Base-by-base conservation (phyloP, 1,284 basidiomycete genomes). In the Phylloboletellus chloephorus region DNA sequence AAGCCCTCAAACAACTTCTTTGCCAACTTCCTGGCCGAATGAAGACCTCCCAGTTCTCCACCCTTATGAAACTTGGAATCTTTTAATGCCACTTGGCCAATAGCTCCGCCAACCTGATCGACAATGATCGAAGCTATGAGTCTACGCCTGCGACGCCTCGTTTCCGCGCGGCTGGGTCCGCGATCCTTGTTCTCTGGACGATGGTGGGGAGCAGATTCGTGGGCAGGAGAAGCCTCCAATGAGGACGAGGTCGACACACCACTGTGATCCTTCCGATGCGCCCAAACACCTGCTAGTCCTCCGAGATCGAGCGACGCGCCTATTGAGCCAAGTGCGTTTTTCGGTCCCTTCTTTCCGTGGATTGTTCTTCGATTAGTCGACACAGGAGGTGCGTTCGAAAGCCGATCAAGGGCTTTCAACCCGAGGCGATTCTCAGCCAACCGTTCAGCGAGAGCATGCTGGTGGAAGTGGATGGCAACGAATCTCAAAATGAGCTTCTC, bases 391-490 rank as follows among this genome's bases (percentile, higher is more conserved):
- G 76, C 79, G 56, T 81, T 80, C 2, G 82, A 83, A 16, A 87
- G 69, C 16, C 71, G 67, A 56, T 87, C 83, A 13, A 87, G 68
- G 1, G 79, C 82, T 51, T 73, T 78, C 21, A 87, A 66, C 11
- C 78, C 84, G 24, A 82, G 63, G 20, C 72, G 72, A 52, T 87
- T 87, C 57, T 86, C 83, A 4, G 69, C 67, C 15, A 87, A 63
- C 34, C 83, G 78, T 40, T 87, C 84, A 15, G 82, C 77, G 20
- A 87, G 72, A 5, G 84, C 83, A 49, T 75, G 81, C 49, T 77
- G 69, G 57, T 87, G 84, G 56, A 87, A 87, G 52, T 76, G 80
- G 63, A 86, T 86, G n/a, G 83, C 82, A 31, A 86, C 74, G 49
- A 81, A 79, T 51, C 78, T 80, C 21, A 88, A 61, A 57, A 82